Conservation (phyloP, 768 basidiomycete genomes). For the Leccinellum albellum region DNA sequence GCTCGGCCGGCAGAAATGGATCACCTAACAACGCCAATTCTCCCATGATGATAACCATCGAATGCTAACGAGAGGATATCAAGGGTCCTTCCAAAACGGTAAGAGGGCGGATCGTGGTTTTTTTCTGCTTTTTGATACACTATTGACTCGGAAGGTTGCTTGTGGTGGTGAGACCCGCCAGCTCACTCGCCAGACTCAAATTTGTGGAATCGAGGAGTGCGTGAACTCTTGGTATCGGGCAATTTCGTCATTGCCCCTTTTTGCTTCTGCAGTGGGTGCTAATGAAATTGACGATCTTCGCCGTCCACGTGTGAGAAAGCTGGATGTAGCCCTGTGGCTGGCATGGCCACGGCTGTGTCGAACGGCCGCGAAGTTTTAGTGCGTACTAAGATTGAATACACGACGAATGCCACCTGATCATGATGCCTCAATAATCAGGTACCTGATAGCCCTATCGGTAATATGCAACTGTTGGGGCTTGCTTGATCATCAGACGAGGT, state of each 20-base stretch:
- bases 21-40: not conserved
- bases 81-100: not conserved
- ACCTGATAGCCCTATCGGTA: not conserved
- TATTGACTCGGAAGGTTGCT: too few relatives aligned
- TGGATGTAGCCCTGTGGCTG: not conserved
- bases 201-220: not conserved
- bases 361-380: not conserved
- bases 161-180: too few relatives aligned
- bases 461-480: not conserved
- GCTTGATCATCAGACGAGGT: not conserved
- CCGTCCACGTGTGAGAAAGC: not conserved
- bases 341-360: not conserved
- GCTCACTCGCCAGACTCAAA: not conserved
- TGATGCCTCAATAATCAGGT: not conserved
- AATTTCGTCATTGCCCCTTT: not conserved
- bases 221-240: not conserved
- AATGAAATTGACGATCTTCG: not conserved
- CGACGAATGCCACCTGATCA: not conserved
- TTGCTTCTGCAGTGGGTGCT: not conserved
- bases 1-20: not conserved
- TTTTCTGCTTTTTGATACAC: not conserved
- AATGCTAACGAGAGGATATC: not conserved
- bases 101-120: not conserved
- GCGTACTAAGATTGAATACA: not conserved
- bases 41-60: not conserved